Evolutionary conservation across 2,329 filamentous ascomycete genomes (phyloP), one percentile per base, ranked within the genome.

Genomic region (Lecanicillium sp.): DNA sequence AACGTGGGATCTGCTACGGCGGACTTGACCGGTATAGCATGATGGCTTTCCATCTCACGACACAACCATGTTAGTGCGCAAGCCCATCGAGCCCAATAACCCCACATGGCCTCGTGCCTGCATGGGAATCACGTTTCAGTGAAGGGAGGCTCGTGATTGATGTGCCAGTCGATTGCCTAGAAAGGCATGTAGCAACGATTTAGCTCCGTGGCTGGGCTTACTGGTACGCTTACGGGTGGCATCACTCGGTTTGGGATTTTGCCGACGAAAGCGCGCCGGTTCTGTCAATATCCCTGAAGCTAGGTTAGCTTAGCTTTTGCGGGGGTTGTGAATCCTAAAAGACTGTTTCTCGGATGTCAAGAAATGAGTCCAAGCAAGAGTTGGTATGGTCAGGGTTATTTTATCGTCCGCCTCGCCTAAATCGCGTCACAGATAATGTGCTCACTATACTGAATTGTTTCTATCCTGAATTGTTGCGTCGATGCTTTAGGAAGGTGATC

Each of bases 131-230:
- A 48, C 45, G 45, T 41, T 41, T 48, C 45, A 41, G 17, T 19
- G 20, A 33, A 42, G 27, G 23, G 29, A 21, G 38, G 21, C 45
- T 47, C 44, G 36, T 47, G 44, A 47, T 40, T 39, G 23, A 42
- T 41, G 45, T 30, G 37, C 30, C 38, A 21, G 37, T 36, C 11
- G 14, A 36, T 27, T 48, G 12, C 45, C 45, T 14, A 41, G 21
- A 48, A 35, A 48, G 45, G 45, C 45, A 48, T 48, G 45, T 48
- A 48, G 45, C n/a, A 47, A 4, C 45, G 27, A n/a, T n/a, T 29
- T 42, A 36, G 45, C 45, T 36, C 27, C 35, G 36, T 29, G 36
- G 44, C 36, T 47, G n/a, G n/a, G n/a, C n/a, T n/a, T n/a, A n/a
- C n/a, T n/a, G n/a, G n/a, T 27, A 24, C 9, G 44, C 44, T 46